These are phyloP conservation scores for Nemania sp. DNA, from an alignment of 2,329 filamentous ascomycete species.

Conservation along the genomic window DNA sequence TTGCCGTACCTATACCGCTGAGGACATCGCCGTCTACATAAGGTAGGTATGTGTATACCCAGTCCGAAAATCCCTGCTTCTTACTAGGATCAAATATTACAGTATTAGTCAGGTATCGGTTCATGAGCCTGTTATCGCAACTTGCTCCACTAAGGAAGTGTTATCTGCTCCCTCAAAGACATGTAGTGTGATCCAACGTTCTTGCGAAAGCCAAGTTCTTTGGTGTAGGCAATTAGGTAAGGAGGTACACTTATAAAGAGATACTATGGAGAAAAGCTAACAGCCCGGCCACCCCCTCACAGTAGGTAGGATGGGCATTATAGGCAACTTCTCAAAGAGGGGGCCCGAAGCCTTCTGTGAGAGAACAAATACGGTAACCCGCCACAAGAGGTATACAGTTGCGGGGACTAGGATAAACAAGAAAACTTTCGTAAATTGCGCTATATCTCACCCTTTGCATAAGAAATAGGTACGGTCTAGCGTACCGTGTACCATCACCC, in stretches of 20 bases:
- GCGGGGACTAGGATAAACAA: neutral
- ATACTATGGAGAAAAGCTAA: no score
- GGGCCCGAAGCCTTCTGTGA: conserved; percentile 19
- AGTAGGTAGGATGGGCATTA: neutral
- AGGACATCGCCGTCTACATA: no score
- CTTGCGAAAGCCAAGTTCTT: no score
- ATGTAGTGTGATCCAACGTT: no score
- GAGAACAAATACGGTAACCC: conserved; percentile 25
- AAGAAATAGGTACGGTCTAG: no score
- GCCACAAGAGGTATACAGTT: conserved; percentile 9
- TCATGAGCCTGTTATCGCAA: conserved; percentile 14
- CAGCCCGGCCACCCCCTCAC: neutral
- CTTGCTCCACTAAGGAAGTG: no score
- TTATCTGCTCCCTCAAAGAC: no score
- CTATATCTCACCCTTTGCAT: no score
- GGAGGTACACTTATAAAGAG: no score
- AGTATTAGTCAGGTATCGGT: conserved; percentile 18
- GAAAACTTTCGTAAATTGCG: no score
- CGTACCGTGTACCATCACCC: neutral
- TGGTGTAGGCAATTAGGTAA: no score
- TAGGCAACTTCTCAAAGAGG: conserved; percentile 1
- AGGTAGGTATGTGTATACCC: neutral
- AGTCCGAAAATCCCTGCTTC: conserved; percentile 3
- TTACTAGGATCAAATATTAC: neutral
- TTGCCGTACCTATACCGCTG: neutral